Percentiles rank a stretch among this genome's conserved stretches.
phyloP scores from a whole-genome alignment of 2,329 filamentous ascomycete species.

The Leptographium wingfieldii region DNA sequence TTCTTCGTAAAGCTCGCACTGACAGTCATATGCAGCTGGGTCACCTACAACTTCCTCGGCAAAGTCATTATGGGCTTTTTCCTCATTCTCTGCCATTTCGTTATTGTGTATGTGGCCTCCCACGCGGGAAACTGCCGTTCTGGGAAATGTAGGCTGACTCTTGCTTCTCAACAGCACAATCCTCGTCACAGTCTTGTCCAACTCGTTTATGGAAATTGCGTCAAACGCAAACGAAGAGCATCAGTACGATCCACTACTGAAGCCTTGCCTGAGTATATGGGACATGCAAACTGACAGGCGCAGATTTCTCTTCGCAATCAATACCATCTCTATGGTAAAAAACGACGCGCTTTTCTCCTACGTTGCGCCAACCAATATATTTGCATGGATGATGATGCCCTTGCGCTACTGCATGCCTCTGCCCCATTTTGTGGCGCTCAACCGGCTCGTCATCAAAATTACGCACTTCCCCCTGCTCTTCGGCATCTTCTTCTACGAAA shows the following conservation, averaged over 20 bases:
- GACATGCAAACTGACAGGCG: background rate
- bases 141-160: background rate
- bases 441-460: conserved; percentile 80
- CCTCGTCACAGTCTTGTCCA: conserved; percentile 87
- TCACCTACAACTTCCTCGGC: conserved; percentile 65
- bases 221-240: conserved; percentile 91
- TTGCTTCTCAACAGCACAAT: conserved; percentile 49
- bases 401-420: conserved; percentile 70
- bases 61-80: conserved; percentile 67
- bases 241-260: conserved; percentile 31
- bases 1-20: conserved; percentile 12
- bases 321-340: conserved; percentile 96
- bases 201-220: conserved; percentile 90
- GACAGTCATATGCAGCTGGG: conserved; percentile 36
- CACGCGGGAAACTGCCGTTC: too few relatives aligned
- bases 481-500: conserved; percentile 78
- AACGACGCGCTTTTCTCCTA: conserved; percentile 96
- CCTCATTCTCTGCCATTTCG: conserved; percentile 87
- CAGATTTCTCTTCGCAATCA: conserved; percentile 83
- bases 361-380: conserved; percentile 78
- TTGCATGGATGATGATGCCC: conserved; percentile 81
- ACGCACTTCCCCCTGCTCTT: conserved; percentile 85
- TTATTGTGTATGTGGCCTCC: conserved; percentile 52
- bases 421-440: conserved; percentile 68
- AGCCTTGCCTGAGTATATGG: too few relatives aligned